Evolutionary conservation across 495 filamentous ascomycete species (phyloP).

Genomic region (Cercophora scortea): DNA sequence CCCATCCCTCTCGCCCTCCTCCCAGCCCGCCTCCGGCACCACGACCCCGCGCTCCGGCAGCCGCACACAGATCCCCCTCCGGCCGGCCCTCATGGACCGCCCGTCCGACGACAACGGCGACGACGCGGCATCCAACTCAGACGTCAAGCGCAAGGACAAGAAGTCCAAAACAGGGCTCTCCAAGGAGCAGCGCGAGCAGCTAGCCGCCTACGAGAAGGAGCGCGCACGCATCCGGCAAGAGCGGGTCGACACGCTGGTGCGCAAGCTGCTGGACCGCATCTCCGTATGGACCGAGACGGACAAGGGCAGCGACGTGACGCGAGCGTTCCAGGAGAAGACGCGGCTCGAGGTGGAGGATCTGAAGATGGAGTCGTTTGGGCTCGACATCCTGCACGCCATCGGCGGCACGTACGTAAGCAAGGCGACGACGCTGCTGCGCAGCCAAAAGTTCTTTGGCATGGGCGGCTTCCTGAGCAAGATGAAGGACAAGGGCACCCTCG

Average conservation of each 20-base stretch:
- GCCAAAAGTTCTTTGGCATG: slow-evolving; percentile 94
- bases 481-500: slow-evolving; percentile 93
- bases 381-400: slow-evolving; percentile 95
- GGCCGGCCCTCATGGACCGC: slow-evolving; percentile 81
- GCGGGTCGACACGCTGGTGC: slow-evolving; percentile 71
- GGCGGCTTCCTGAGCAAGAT: slow-evolving; percentile 87
- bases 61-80: slow-evolving; percentile 54
- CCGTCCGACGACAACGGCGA: slow-evolving; percentile 77
- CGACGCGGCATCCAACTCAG: slow-evolving; percentile 63
- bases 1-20: slow-evolving; percentile 24
- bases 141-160: slow-evolving; percentile 56
- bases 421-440: slow-evolving; percentile 79
- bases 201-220: slow-evolving; percentile 82
- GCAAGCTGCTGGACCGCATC: slow-evolving; percentile 83
- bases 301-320: slow-evolving; percentile 74
- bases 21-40: slow-evolving; percentile 49
- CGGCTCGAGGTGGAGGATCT: slow-evolving; percentile 93
- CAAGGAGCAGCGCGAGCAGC: slow-evolving; percentile 85
- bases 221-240: slow-evolving; percentile 79
- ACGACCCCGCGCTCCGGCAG: slow-evolving; percentile 47
- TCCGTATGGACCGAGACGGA: slow-evolving; percentile 97
- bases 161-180: slow-evolving; percentile 81
- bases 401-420: slow-evolving; percentile 84
- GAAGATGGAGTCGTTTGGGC: slow-evolving; percentile 97
- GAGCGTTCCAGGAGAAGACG: slow-evolving; percentile 87